Base-by-base conservation (phyloP, 345 rosid genomes). In the Pistacia atlantica region DNA sequence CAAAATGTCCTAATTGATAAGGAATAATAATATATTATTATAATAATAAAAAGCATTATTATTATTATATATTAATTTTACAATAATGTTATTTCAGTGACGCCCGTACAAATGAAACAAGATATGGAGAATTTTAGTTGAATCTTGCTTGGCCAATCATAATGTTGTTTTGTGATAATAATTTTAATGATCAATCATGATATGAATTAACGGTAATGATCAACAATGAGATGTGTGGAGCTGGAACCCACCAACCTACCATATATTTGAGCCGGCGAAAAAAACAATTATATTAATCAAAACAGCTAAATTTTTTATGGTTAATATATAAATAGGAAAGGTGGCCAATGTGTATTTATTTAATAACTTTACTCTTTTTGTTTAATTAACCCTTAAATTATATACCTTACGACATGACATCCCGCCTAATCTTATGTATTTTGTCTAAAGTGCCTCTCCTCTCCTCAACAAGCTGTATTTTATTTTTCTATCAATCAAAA, bases 351-450 rank as follows among this genome's bases (percentile, higher is more conserved):
- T 38, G 9, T 35, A 66, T 38, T 38, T 38, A 1, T 65, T 65
- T 38, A 65, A 65, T 38, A 5, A 3, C 28, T 51, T 56, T 10
- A 72, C 18, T 63, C 17, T 65, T 45, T 20, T 46, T 67, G 17
- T 25, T 54, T 56, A 11, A 48, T 31, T 22, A 69, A 55, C 55
- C 20, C 48, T 0, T 5, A 70, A 63, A 65, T 70, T 75, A 70
- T 59, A 58, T 66, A 45, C 37, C 33, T 33, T 25, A 51, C 57
- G 72, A 80, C 65, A 45, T 35, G 75, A 69, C 75, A 63, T 75
- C 56, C 69, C 45, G 37, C 67, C 73, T 38, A 64, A 49, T n/a
- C 35, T 72, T 28, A 60, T 65, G 52, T n/a, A 28, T 12, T 25
- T 12, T 68, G n/a, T 48, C 56, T 28, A 66, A 51, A 11, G 69